Evolutionary conservation across 495 filamentous ascomycete genomes (phyloP).

Genomic region (Penicillium cosmopolitanum): DNA sequence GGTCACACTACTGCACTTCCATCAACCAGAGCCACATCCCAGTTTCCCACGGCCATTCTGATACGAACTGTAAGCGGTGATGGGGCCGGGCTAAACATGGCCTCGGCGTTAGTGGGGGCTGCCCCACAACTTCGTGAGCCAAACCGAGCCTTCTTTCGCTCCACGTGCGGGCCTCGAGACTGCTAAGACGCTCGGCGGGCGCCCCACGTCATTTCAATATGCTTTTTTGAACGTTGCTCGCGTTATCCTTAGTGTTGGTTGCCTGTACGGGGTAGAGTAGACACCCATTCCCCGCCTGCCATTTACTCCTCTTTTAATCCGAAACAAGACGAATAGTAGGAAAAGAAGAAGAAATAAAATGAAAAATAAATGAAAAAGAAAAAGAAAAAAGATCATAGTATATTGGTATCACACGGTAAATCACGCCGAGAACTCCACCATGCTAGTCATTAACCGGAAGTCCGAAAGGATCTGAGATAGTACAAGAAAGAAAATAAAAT

Average conservation of each 20-base stretch:
- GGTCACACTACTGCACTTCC: constrained; percentile 1
- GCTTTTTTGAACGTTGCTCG: constrained; percentile 15
- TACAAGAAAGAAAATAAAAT: constrained; percentile 5
- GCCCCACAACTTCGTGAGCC: constrained; percentile 10
- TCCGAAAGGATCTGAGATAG: constrained; percentile 3
- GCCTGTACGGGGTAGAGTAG: neutral
- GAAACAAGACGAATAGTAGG: neutral
- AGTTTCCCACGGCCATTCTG: neutral
- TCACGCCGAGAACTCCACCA: constrained; percentile 24
- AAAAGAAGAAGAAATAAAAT: neutral
- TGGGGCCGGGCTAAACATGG: neutral
- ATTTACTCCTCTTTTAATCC: neutral
- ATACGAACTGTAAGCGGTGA: constrained; percentile 1
- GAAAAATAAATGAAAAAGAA: neutral
- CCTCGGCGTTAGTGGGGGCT: neutral
- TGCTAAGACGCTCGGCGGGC: constrained; percentile 17
- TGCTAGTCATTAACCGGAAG: constrained; percentile 19
- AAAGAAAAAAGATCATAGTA: neutral
- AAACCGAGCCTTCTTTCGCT: constrained; percentile 7
- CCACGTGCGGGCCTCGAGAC: constrained; percentile 24
- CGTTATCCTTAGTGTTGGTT: constrained; percentile 3
- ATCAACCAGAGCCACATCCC: neutral
- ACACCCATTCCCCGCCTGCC: neutral
- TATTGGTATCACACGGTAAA: constrained; percentile 19
- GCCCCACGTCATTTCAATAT: constrained; percentile 15